Base-by-base conservation (phyloP, 2,329 filamentous ascomycete genomes). In the Colletotrichum sp. region DNA sequence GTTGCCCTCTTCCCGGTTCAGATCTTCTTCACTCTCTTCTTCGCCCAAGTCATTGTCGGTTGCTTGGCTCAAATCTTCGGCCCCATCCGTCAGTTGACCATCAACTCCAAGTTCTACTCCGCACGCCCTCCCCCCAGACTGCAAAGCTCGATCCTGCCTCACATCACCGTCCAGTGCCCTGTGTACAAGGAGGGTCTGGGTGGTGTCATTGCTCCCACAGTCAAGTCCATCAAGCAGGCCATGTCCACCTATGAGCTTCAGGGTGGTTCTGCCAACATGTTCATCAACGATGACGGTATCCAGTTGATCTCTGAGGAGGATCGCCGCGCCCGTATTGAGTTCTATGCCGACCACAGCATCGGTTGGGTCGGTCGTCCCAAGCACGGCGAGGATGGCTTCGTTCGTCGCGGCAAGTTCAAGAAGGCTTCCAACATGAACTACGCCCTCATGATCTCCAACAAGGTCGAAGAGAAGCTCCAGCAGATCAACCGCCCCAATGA, bases 111-210 rank as follows among this genome's bases (percentile, higher is more conserved):
- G 83, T 96, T 93, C 87, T 97, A 94, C 86, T 96, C 95, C 0
- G 95, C 94, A 2, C 88, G 89, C n/a, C 89, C 93, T 10, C 92
- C 93, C 2, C 90, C 90, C 24, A 88, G 94, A 64, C 84, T 96
- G 32, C 90, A 90, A 72, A 86, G 85, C 2, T 81, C 85, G 8
- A 82, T 87, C 30, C 88, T 96, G 18, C 94, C 94, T 3, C 94
- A 95, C 81, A 89, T 95, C 78, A 96, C 95, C 5, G 94, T 98
- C 57, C 95, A 98, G 82, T 96, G 95, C 83, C 95, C 95, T 6
- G 94, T 98, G 0, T 98, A 97, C 87, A 97, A 96, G 84, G 95
- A 98, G 83, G 95, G 95, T 78, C 89, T 98, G 4, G 86, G 87
- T 44, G 91, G 88, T 77, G 95, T 98, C 83, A 96, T 96, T 80